Evolutionary conservation across 1,139 yeast species (phyloP).

Genomic region (Geotrichum reessii): DNA sequence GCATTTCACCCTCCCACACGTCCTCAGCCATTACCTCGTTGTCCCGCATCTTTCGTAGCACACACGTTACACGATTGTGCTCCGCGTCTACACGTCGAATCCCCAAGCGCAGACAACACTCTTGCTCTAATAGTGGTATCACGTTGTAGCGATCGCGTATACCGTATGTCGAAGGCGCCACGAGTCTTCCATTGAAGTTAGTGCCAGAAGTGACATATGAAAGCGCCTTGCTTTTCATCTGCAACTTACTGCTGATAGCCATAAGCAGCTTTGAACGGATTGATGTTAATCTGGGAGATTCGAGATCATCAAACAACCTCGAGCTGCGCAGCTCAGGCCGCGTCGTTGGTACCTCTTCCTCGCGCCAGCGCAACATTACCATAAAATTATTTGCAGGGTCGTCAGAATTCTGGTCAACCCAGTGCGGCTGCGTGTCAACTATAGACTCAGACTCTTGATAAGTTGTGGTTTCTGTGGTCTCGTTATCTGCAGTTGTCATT

Average conservation of each 20-base stretch:
- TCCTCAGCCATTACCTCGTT: background rate
- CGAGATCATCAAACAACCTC: background rate
- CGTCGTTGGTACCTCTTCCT: background rate
- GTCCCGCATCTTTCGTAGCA: background rate
- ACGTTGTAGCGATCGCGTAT: constrained; percentile 1
- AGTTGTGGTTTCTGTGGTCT: background rate
- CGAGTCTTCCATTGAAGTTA: background rate
- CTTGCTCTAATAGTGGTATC: background rate
- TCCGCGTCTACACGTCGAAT: constrained; percentile 3
- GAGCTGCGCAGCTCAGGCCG: background rate
- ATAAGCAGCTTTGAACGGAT: background rate
- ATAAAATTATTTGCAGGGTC: background rate
- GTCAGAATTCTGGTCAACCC: background rate
- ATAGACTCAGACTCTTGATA: background rate
- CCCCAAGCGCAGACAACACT: background rate
- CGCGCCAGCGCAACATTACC: background rate
- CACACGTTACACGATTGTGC: constrained; percentile 5
- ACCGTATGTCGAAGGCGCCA: background rate
- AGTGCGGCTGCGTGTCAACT: background rate
- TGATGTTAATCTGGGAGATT: background rate
- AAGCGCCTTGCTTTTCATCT: background rate
- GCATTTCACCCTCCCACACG: constrained; percentile 15
- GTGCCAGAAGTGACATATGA: background rate
- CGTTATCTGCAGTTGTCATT: constrained; percentile 6
- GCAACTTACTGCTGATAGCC: background rate